Base-by-base conservation (phyloP, 176 grass and related monocot genomes). In the Neostapfia colusana region DNA sequence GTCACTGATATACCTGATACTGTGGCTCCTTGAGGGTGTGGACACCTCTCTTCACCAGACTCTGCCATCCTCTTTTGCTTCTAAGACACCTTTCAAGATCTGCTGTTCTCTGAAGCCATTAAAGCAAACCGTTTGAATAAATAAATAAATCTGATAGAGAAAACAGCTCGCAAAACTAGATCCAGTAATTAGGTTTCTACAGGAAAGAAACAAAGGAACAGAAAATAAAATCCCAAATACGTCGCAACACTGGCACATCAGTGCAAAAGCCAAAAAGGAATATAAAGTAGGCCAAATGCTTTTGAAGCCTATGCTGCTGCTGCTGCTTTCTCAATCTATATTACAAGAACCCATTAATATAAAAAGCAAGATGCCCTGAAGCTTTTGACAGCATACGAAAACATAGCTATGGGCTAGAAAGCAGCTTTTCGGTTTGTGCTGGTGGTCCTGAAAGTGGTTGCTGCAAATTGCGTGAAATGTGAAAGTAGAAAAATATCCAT, bases 11-110 rank as follows among this genome's bases (percentile, higher is more conserved):
- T 67, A 98, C 95, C 95, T 98, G 91, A 92, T 98, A 94, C 20
- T 94, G 95, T 45, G 82, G 81, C 59, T 94, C 94, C 80, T 50
- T 94, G 18, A 98, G 86, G 16, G 95, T 93, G 84, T 90, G 91
- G 27, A 80, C 84, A 21, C 95, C 95, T 84, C 91, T 86, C 88
- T 98, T 98, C 78, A 98, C 82, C 35, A 90, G 39, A 4, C 55
- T 68, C 79, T 90, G 89, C 91, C 91, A 98, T 70, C 87, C 89
- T 45, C 65, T 94, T 76, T 92, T 91, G 42, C 55, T 85, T 78
- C 59, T 73, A 48, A 98, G 91, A 77, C 69, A 66, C 59, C 54
- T 88, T 78, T 94, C 89, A 7, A 98, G 76, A 45, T 90, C 88
- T 85, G 55, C 75, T 71, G 90, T 93, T 93, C 77, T 89, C 90